Evolutionary conservation across 2,329 filamentous ascomycete species (phyloP).

Genomic region (Epichloe hybrida): DNA sequence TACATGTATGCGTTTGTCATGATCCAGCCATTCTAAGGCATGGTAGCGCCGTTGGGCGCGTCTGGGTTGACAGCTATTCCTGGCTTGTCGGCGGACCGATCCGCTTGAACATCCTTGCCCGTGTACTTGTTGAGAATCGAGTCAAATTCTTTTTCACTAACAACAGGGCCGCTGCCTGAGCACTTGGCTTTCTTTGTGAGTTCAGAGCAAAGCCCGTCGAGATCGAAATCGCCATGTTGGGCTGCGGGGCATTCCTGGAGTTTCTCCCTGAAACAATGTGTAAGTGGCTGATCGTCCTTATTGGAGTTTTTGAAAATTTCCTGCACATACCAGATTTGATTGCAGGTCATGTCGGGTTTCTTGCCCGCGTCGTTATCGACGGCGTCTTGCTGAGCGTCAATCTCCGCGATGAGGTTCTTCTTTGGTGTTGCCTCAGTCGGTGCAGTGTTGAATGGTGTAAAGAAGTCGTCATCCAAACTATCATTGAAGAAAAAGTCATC

Average conservation of each 20-base stretch:
- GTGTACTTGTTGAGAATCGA: conserved; percentile 56
- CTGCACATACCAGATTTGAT: conserved; percentile 73
- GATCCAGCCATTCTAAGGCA: conserved; percentile 1
- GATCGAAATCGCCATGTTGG: conserved; percentile 80
- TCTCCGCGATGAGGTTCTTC: conserved; percentile 62
- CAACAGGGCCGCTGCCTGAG: conserved; percentile 77
- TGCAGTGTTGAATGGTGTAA: conserved; percentile 63
- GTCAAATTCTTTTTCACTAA: conserved; percentile 81
- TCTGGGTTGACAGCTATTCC: conserved; percentile 39
- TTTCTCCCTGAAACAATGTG: conserved; percentile 56
- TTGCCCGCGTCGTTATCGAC: conserved; percentile 51
- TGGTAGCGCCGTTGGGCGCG: conserved; percentile 8
- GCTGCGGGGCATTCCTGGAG: conserved; percentile 78
- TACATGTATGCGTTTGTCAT: not conserved
- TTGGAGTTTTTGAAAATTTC: not conserved
- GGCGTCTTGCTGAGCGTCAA: conserved; percentile 60
- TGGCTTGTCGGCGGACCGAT: conserved; percentile 32
- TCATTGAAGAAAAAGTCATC: conserved; percentile 58
- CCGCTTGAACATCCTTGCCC: conserved; percentile 26
- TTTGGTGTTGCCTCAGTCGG: conserved; percentile 32
- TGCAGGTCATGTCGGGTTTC: conserved; percentile 60
- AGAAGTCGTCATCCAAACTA: conserved; percentile 69
- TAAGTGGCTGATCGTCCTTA: conserved; percentile 23
- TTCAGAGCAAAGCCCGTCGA: conserved; percentile 84
- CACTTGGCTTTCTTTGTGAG: conserved; percentile 93